Evolutionary conservation across 1,284 basidiomycete species (phyloP).

Genomic region (Irpex sp.): DNA sequence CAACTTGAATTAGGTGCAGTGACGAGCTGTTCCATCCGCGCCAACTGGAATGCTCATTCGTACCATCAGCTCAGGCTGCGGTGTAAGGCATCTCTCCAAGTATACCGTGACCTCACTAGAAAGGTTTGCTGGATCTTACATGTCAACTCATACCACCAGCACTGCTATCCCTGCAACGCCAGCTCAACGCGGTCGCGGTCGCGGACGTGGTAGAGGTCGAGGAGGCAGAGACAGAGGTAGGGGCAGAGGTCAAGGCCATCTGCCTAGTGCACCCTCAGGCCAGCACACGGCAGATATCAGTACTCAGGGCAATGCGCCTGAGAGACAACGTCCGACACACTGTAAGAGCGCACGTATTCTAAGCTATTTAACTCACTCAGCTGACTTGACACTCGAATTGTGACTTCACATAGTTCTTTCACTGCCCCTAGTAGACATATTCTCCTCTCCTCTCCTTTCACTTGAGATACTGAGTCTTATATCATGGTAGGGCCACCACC

Average conservation of each 20-base stretch:
- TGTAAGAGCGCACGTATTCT: constrained; percentile 16
- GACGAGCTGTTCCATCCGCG: no score
- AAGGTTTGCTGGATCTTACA: no score
- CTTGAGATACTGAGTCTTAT: not conserved
- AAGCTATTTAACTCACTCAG: not conserved
- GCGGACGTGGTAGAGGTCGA: constrained; percentile 7
- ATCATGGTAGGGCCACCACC: constrained; percentile 47
- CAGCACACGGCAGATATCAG: no score
- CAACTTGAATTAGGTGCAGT: no score
- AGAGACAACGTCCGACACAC: constrained; percentile 23
- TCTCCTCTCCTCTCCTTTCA: not conserved
- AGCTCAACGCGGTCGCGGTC: constrained; percentile 2
- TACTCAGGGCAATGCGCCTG: no score
- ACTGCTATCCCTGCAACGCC: no score
- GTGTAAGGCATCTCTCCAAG: no score
- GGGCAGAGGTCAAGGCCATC: not conserved
- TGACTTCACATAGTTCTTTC: constrained; percentile 18
- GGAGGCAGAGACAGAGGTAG: not conserved
- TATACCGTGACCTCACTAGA: no score
- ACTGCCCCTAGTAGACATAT: constrained; percentile 17
- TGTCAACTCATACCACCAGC: no score
- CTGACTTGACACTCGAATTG: not conserved
- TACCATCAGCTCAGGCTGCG: no score
- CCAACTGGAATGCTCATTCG: no score
- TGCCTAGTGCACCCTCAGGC: no score